phyloP scores from a whole-genome alignment of 345 rosid species.

The Arabis hirsuta region DNA sequence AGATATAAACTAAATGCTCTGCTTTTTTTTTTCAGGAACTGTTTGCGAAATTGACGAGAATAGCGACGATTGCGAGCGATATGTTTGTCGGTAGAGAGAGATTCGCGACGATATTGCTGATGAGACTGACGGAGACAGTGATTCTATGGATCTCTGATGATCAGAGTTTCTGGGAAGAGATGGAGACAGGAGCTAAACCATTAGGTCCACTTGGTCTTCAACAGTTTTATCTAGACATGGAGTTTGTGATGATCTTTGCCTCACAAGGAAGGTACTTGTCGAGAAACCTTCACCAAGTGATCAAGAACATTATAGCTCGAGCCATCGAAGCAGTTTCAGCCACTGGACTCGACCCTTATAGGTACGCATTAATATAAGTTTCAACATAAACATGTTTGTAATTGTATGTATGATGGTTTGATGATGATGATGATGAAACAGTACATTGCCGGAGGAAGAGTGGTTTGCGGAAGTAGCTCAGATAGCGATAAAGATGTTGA shows the following conservation, averaged over 20 bases:
- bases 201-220: constrained; percentile 84
- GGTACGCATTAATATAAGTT: constrained; percentile 43
- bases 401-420: neutral
- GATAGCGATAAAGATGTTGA: constrained; percentile 79
- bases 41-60: constrained; percentile 61
- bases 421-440: constrained; percentile 32
- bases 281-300: constrained; percentile 80
- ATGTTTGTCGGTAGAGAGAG: constrained; percentile 91
- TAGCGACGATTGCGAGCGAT: constrained; percentile 67
- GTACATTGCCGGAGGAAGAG: constrained; percentile 78
- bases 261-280: constrained; percentile 93
- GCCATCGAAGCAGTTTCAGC: constrained; percentile 83
- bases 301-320: constrained; percentile 78
- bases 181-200: constrained; percentile 69
- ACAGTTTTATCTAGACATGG: constrained; percentile 96
- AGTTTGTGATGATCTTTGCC: constrained; percentile 82
- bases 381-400: constrained; percentile 5
- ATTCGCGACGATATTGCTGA: constrained; percentile 77
- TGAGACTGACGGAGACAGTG: constrained; percentile 90
- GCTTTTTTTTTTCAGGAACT: constrained; percentile 57
- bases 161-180: constrained; percentile 85
- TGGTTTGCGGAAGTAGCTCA: constrained; percentile 95
- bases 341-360: constrained; percentile 73
- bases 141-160: constrained; percentile 95
- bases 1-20: constrained; percentile 4